These are phyloP conservation scores for Mycena olivaceomarginata DNA, from an alignment of 768 basidiomycete genomes.

Conservation along the genomic window DNA sequence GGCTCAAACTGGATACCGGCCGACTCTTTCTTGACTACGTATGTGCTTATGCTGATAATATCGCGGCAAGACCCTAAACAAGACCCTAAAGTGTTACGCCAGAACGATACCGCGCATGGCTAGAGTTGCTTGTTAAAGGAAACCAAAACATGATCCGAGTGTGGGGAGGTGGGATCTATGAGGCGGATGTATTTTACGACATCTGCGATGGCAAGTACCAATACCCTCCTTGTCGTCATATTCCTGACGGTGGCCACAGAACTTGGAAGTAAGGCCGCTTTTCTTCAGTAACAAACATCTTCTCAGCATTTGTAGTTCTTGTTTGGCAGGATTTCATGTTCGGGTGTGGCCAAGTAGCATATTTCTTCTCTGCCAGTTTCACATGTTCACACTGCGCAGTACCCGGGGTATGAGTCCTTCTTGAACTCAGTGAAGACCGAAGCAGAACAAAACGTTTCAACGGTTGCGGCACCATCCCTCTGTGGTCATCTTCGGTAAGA, in stretches of 20 bases:
- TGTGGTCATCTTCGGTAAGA: constrained; percentile 89
- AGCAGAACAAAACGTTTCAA: constrained; percentile 91
- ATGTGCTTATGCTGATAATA: constrained; percentile 42
- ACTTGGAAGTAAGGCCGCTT: constrained; percentile 73
- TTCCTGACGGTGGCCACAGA: constrained; percentile 59
- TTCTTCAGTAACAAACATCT: background rate
- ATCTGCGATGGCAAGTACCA: constrained; percentile 80
- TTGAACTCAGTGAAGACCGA: constrained; percentile 84
- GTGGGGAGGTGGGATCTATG: constrained; percentile 97
- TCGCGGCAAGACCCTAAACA: background rate
- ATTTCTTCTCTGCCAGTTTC: background rate
- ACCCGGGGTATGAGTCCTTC: constrained; percentile 92
- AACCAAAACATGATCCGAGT: constrained; percentile 96
- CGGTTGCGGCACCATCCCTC: constrained; percentile 92
- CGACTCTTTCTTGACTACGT: constrained; percentile 93
- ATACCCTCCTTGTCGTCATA: background rate
- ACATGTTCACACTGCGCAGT: constrained; percentile 63
- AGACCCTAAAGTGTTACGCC: constrained; percentile 56
- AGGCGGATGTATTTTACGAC: constrained; percentile 88
- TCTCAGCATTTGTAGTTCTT: constrained; percentile 68
- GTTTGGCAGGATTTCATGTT: constrained; percentile 99
- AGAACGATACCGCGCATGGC: constrained; percentile 86
- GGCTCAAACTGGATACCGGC: constrained; percentile 97
- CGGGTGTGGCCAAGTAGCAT: constrained; percentile 89
- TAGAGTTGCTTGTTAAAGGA: constrained; percentile 89